Evolutionary conservation across 2,329 filamentous ascomycete species (phyloP).

Genomic region (Nannizziopsis arthrosporioides): DNA sequence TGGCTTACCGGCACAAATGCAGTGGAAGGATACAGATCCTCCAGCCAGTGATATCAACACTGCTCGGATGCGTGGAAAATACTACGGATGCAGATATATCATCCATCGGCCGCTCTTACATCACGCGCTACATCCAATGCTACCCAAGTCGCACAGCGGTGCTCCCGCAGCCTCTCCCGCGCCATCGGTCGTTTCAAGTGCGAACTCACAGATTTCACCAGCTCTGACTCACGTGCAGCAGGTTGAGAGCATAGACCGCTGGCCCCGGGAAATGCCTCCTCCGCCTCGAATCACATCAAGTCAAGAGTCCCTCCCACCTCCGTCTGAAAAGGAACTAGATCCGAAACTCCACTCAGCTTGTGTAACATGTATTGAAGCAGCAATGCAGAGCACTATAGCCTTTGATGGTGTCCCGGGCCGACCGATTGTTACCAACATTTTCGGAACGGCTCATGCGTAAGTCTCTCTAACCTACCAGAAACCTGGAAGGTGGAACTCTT

Average conservation of each 20-base stretch:
- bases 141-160: conserved; percentile 18
- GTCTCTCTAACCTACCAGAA: conserved; percentile 30
- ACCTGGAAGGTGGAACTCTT: not conserved
- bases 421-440: conserved; percentile 86
- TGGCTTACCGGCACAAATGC: conserved; percentile 42
- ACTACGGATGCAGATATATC: conserved; percentile 84
- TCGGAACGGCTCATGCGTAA: conserved; percentile 92
- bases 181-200: conserved; percentile 19
- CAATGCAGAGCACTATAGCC: conserved; percentile 73
- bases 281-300: conserved; percentile 17
- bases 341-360: conserved; percentile 45
- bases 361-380: conserved; percentile 54
- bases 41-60: conserved; percentile 66
- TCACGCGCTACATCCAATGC: conserved; percentile 43
- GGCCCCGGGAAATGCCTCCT: conserved; percentile 27
- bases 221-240: conserved; percentile 24
- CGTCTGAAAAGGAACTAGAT: conserved; percentile 30
- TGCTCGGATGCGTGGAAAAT: conserved; percentile 81
- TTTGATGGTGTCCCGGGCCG: conserved; percentile 56
- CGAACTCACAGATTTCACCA: conserved; percentile 28
- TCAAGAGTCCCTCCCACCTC: conserved; percentile 12
- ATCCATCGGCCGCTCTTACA: conserved; percentile 69
- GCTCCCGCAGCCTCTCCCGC: conserved; percentile 25
- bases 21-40: conserved; percentile 55
- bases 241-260: conserved; percentile 23